Conservation (phyloP, 768 basidiomycete species). For the Sarcodon sp. region DNA sequence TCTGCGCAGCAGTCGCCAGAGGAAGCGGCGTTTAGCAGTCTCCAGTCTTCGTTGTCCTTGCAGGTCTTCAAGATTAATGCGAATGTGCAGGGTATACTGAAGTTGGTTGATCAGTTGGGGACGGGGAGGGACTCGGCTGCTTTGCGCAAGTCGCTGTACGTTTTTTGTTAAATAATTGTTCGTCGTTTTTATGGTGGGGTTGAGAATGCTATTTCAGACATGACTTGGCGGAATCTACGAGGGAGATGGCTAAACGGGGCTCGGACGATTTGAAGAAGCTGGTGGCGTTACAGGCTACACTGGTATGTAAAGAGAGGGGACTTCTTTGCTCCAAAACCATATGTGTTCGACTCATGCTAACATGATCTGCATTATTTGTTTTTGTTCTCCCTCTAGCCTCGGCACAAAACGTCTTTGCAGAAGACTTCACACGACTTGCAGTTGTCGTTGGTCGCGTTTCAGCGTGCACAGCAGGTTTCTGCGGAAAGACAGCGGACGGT, state of each 20-base stretch:
- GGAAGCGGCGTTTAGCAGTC: slow-evolving; percentile 60
- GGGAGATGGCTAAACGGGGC: slow-evolving; percentile 89
- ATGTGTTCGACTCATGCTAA: neutral
- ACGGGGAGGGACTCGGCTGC: slow-evolving; percentile 67
- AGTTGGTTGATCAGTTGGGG: slow-evolving; percentile 94
- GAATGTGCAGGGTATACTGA: slow-evolving; percentile 91
- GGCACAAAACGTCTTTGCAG: slow-evolving; percentile 72
- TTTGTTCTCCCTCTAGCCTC: slow-evolving; percentile 33
- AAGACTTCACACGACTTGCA: slow-evolving; percentile 94
- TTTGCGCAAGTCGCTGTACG: slow-evolving; percentile 78
- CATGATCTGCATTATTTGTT: neutral
- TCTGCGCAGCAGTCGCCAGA: slow-evolving; percentile 32
- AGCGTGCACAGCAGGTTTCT: slow-evolving; percentile 81
- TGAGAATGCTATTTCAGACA: slow-evolving; percentile 37
- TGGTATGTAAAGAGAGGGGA: slow-evolving; percentile 32
- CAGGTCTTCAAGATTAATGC: slow-evolving; percentile 99
- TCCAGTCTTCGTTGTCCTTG: slow-evolving; percentile 74
- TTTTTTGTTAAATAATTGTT: slow-evolving; percentile 6
- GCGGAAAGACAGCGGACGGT: slow-evolving; percentile 84
- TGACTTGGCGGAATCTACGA: slow-evolving; percentile 88
- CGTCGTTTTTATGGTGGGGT: neutral
- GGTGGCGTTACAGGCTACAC: slow-evolving; percentile 45
- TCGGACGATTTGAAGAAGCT: slow-evolving; percentile 90
- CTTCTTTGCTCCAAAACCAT: neutral
- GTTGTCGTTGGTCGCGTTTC: slow-evolving; percentile 81